A percentile compares a stretch with the other conserved stretches of the same genome.
These are phyloP conservation scores for Thuja plicata DNA, from an alignment of 83 land plant species.

Conservation along the genomic window DNA sequence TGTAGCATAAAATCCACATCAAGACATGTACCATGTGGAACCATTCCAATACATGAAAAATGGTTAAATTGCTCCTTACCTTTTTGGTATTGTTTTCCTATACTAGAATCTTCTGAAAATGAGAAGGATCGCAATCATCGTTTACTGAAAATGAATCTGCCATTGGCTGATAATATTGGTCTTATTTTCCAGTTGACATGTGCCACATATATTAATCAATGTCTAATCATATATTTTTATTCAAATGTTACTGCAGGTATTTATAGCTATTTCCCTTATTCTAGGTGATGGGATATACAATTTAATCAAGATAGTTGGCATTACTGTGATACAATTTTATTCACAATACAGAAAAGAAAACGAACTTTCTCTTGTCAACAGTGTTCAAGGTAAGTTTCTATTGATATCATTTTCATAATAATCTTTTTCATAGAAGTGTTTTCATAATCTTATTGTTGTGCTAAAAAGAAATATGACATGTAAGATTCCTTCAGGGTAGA, in stretches of 20 bases:
- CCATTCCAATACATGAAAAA: not conserved
- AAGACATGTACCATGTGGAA: not conserved
- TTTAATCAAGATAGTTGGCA: conserved; percentile 59
- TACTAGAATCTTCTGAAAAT: not conserved
- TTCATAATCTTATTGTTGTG: not conserved
- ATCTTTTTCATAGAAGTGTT: not conserved
- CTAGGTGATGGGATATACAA: conserved; percentile 85
- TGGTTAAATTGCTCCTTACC: not conserved
- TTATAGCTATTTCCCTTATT: conserved; percentile 70
- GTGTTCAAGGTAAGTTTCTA: conserved; percentile 23
- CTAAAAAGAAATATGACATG: not conserved
- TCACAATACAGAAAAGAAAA: conserved; percentile 27
- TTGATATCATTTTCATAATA: not conserved
- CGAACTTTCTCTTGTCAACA: conserved; percentile 38
- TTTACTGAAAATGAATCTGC: not conserved
- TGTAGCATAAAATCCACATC: not conserved
- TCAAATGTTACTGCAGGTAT: conserved; percentile 41
- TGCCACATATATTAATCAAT: not conserved
- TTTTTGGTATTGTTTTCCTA: not conserved
- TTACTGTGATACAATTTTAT: conserved; percentile 47
- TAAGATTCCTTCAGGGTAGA: not conserved
- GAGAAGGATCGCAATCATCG: not conserved
- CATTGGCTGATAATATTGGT: not conserved
- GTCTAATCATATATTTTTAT: not conserved
- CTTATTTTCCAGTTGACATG: not conserved